A percentile compares a stretch with the other conserved stretches of the same genome.
Evolutionary conservation across 2,329 filamentous ascomycete genomes (phyloP).

Genomic region (Microdochium nivale): DNA sequence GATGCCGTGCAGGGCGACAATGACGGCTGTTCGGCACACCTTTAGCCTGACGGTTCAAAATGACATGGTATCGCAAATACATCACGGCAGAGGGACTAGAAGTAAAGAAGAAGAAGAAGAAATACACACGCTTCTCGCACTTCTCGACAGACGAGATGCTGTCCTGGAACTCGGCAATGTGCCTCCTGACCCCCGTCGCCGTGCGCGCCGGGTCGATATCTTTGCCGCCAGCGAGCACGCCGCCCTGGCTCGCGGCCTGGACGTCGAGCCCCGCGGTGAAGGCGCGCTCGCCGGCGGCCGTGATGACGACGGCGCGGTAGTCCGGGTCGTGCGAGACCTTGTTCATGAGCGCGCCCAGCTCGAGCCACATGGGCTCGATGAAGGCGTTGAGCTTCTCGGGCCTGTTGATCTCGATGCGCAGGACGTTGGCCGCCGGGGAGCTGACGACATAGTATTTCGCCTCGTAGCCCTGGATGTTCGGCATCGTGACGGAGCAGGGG

Average conservation of each 20-base stretch:
- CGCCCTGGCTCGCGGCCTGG: conserved; percentile 51
- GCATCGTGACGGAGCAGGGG: conserved; percentile 1
- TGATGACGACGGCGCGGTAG: conserved; percentile 70
- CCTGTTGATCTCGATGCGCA: conserved; percentile 88
- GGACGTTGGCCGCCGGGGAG: conserved; percentile 64
- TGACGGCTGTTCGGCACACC: conserved; percentile 49
- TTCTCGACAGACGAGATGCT: conserved; percentile 69
- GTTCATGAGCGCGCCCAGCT: conserved; percentile 65
- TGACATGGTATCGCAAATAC: too few species aligned
- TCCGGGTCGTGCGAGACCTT: conserved; percentile 63
- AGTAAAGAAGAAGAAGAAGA: neutral
- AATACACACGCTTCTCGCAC: conserved; percentile 72
- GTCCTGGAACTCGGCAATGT: conserved; percentile 73
- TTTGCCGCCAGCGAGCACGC: conserved; percentile 27
- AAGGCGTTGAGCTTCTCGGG: conserved; percentile 85
- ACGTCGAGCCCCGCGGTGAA: conserved; percentile 87
- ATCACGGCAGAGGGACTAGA: neutral
- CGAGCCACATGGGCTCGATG: conserved; percentile 75
- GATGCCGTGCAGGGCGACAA: conserved; percentile 73
- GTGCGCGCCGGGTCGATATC: conserved; percentile 53
- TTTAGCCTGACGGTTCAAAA: neutral
- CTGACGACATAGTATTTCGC: conserved; percentile 66
- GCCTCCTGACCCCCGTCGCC: conserved; percentile 52
- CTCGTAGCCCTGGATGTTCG: conserved; percentile 24
- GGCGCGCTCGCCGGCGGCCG: conserved; percentile 71